phyloP scores from a whole-genome alignment of 495 filamentous ascomycete species.

The Acidomyces sp. region DNA sequence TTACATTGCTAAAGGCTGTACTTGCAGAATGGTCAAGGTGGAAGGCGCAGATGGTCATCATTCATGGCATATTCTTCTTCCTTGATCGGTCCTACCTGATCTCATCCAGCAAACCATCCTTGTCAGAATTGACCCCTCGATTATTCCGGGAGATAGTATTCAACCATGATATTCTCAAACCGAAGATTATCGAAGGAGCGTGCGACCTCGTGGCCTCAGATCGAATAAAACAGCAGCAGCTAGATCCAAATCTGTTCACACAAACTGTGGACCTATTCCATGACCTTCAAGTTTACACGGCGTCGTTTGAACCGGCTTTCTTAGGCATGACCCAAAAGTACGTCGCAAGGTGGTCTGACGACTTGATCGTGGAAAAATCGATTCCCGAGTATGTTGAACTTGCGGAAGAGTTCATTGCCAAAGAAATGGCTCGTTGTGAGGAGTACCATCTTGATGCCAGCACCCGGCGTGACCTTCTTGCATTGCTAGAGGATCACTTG shows the following conservation, averaged over 20 bases:
- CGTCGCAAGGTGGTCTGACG: slow-evolving; percentile 50
- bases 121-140: slow-evolving; percentile 45
- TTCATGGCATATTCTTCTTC: slow-evolving; percentile 82
- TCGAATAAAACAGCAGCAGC: slow-evolving; percentile 36
- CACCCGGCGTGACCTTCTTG: slow-evolving; percentile 62
- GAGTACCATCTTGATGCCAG: slow-evolving; percentile 65
- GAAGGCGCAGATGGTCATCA: slow-evolving; percentile 59
- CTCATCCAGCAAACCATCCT: slow-evolving; percentile 40
- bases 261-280: slow-evolving; percentile 70
- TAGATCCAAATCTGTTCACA: slow-evolving; percentile 31
- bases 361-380: slow-evolving; percentile 39
- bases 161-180: slow-evolving; percentile 38
- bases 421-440: slow-evolving; percentile 61
- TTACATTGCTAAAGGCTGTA: slow-evolving; percentile 51
- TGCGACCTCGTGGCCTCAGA: slow-evolving; percentile 65
- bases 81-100: slow-evolving; percentile 82
- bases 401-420: slow-evolving; percentile 50
- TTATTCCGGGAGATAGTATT: slow-evolving; percentile 45
- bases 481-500: slow-evolving; percentile 53
- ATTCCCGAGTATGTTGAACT: slow-evolving; percentile 59
- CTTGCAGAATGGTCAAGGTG: slow-evolving; percentile 63
- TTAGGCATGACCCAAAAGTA: slow-evolving; percentile 51
- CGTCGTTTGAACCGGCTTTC: slow-evolving; percentile 64
- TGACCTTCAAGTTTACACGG: slow-evolving; percentile 62
- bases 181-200: slow-evolving; percentile 53